Evolutionary conservation across 352 stramenopile genomes (phyloP).

Genomic region (Phytopythium litorale): DNA sequence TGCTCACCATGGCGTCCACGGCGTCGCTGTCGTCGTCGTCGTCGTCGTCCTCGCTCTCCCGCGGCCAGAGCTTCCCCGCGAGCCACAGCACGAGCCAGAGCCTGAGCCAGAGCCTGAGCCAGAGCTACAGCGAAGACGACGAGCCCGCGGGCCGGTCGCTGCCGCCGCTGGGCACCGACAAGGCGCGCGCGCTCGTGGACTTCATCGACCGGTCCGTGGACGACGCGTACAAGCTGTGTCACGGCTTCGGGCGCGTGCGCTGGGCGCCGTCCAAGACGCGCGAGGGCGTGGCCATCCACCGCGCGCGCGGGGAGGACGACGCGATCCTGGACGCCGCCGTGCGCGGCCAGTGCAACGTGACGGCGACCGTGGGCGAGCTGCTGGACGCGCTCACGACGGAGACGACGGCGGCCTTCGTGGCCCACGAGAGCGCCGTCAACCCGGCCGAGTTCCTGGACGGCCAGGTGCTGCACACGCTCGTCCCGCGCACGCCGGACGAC

Average conservation of each 20-base stretch:
- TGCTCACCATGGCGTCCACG: constrained; percentile 18
- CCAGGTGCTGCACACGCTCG: constrained; percentile 68
- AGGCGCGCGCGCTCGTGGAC: constrained; percentile 45
- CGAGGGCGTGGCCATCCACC: constrained; percentile 69
- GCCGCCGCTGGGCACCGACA: constrained; percentile 34
- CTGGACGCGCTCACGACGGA: constrained; percentile 77
- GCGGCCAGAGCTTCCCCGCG: background rate
- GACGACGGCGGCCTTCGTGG: constrained; percentile 55
- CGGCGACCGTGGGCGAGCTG: constrained; percentile 70
- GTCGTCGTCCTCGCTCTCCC: constrained; percentile 4
- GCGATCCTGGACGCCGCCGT: constrained; percentile 63
- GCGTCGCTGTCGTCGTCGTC: constrained; percentile 4
- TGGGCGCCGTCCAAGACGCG: constrained; percentile 65
- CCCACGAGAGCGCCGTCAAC: constrained; percentile 62
- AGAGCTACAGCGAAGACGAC: constrained; percentile 15
- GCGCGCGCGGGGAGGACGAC: constrained; percentile 58
- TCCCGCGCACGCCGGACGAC: constrained; percentile 53
- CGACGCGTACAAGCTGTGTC: constrained; percentile 77
- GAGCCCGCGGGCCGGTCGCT: constrained; percentile 13
- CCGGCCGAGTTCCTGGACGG: constrained; percentile 75
- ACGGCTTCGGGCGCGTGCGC: constrained; percentile 68
- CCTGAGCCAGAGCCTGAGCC: constrained; percentile 8
- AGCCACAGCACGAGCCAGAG: constrained; percentile 6
- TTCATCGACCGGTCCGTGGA: constrained; percentile 78
- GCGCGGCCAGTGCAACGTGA: constrained; percentile 68